phyloP scores from a whole-genome alignment of 768 basidiomycete species.

The Chalciporus sphaerocephalus region DNA sequence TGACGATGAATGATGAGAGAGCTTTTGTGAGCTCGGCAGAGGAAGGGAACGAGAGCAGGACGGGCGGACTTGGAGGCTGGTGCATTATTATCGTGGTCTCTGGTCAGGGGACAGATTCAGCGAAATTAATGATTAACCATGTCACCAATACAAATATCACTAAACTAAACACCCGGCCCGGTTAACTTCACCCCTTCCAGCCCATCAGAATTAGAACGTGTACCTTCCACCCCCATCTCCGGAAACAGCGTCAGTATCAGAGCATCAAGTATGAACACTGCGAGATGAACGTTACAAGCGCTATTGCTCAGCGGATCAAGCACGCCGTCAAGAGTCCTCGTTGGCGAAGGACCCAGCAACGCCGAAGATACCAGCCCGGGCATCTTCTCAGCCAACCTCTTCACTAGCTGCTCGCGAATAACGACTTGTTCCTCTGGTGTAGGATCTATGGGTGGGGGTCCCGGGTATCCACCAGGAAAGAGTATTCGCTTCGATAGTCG shows the following conservation, averaged over 20 bases:
- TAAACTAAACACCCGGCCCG: slow-evolving; percentile 11
- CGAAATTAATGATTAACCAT: neutral
- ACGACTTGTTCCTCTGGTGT: slow-evolving; percentile 68
- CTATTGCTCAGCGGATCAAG: slow-evolving; percentile 59
- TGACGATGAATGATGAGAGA: slow-evolving; percentile 78
- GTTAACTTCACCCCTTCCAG: neutral
- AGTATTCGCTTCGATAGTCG: slow-evolving; percentile 62
- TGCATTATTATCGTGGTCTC: slow-evolving; percentile 32
- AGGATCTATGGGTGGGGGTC: slow-evolving; percentile 66
- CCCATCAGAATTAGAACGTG: neutral
- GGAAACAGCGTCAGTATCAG: slow-evolving; percentile 72
- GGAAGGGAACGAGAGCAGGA: slow-evolving; percentile 68
- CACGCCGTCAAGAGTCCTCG: slow-evolving; percentile 45
- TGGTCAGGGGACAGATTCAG: slow-evolving; percentile 16
- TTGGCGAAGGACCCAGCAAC: slow-evolving; percentile 52
- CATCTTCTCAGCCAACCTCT: slow-evolving; percentile 37
- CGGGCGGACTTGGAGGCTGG: slow-evolving; percentile 58
- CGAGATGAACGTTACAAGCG: slow-evolving; percentile 76
- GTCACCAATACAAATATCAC: slow-evolving; percentile 17
- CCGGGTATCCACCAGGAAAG: slow-evolving; percentile 89
- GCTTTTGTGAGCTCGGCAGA: slow-evolving; percentile 51
- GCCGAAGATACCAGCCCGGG: slow-evolving; percentile 40
- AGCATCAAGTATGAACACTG: slow-evolving; percentile 69
- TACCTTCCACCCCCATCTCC: slow-evolving; percentile 49
- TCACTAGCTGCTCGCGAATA: slow-evolving; percentile 42